phyloP scores from a whole-genome alignment of 2,329 filamentous ascomycete species.

The Sphaerulina musiva region DNA sequence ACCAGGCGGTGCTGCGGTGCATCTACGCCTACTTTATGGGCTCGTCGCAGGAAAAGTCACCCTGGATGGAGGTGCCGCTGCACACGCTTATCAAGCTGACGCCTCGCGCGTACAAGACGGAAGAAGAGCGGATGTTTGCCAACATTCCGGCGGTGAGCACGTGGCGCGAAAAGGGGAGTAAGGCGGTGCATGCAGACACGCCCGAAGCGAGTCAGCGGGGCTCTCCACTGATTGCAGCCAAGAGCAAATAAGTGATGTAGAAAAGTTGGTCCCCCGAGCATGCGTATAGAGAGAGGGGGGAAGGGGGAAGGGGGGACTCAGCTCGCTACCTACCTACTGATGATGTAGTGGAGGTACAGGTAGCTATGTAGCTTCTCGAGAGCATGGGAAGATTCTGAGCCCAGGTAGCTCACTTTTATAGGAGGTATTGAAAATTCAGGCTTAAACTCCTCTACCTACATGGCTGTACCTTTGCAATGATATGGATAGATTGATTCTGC shows the following conservation, averaged over 20 bases:
- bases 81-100: conserved; percentile 96
- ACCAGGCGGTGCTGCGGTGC: conserved; percentile 92
- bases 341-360: too few relatives aligned
- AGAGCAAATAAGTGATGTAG: conserved; percentile 18
- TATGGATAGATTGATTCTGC: too few relatives aligned
- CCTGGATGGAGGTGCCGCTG: conserved; percentile 97
- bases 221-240: conserved; percentile 18
- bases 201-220: conserved; percentile 18
- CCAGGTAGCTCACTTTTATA: neutral
- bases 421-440: neutral
- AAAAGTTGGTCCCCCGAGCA: too few relatives aligned
- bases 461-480: too few relatives aligned
- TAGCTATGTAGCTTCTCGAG: too few relatives aligned
- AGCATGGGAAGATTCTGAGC: too few relatives aligned
- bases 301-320: too few relatives aligned
- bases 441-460: too few relatives aligned
- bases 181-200: conserved; percentile 68
- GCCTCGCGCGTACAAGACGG: conserved; percentile 85
- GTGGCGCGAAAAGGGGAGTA: conserved; percentile 88
- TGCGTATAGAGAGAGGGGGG: too few relatives aligned
- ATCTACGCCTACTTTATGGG: conserved; percentile 99
- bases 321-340: too few relatives aligned
- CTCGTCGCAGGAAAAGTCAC: conserved; percentile 81
- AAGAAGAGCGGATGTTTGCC: conserved; percentile 79
- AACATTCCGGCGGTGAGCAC: conserved; percentile 95